Evolutionary conservation across 78 protist species (phyloP).

Genomic region (Dictyostelium citrinum): DNA sequence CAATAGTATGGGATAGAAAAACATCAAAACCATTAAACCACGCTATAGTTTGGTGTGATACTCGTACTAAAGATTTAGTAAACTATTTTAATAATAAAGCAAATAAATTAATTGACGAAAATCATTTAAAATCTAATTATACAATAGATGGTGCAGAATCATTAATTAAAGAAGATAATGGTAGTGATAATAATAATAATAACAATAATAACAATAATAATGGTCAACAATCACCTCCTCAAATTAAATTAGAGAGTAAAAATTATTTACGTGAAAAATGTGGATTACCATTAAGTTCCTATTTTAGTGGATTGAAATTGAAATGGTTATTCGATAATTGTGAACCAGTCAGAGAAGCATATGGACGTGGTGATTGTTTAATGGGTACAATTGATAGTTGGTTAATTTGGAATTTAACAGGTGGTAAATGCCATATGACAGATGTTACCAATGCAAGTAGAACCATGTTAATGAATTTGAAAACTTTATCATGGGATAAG

Average conservation of each 20-base stretch:
- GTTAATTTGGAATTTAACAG: conserved; percentile 94
- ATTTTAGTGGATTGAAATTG: conserved; percentile 85
- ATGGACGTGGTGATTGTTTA: conserved; percentile 16
- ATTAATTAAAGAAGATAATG: neutral
- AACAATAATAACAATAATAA: neutral
- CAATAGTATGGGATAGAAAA: conserved; percentile 93
- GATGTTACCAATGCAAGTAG: conserved; percentile 98
- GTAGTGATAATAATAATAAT: neutral
- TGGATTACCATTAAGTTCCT: conserved; percentile 97
- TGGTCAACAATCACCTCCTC: neutral
- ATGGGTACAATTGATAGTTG: conserved; percentile 98
- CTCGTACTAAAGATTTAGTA: conserved; percentile 32
- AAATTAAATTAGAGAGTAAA: neutral
- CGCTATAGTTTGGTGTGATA: conserved; percentile 87
- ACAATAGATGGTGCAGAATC: neutral
- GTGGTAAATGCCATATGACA: conserved; percentile 88
- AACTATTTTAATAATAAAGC: conserved; percentile 22
- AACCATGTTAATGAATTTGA: conserved; percentile 96
- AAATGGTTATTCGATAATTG: conserved; percentile 93
- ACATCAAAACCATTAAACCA: conserved; percentile 94
- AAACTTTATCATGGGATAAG: conserved; percentile 91
- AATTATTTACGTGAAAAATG: conserved; percentile 46
- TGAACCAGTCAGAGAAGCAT: conserved; percentile 28
- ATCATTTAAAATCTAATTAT: neutral
- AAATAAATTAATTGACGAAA: neutral